A percentile compares a stretch with the other conserved stretches of the same genome.
Conservation (phyloP, 2,329 filamentous ascomycete genomes). For the Westerdykella aurantiaca region DNA sequence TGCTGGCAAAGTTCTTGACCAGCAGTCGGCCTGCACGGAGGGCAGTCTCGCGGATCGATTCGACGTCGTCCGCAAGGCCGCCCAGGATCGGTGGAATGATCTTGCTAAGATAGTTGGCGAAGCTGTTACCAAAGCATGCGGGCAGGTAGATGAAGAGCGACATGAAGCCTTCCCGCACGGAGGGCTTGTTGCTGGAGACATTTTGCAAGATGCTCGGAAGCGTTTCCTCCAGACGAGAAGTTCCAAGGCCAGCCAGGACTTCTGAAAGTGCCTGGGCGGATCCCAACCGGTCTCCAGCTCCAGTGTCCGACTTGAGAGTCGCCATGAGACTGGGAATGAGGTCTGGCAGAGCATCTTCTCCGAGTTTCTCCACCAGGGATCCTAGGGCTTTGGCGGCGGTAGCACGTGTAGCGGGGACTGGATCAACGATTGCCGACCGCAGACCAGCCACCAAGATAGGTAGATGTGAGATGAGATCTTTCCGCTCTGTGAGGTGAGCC, state of each 20-base stretch:
- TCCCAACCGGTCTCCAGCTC: conserved; percentile 89
- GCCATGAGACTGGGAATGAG: conserved; percentile 97
- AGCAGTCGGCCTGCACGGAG: conserved; percentile 86
- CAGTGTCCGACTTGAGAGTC: conserved; percentile 93
- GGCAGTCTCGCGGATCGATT: conserved; percentile 95
- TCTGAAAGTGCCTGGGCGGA: conserved; percentile 95
- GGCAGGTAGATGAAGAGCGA: conserved; percentile 98
- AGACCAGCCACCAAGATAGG: conserved; percentile 89
- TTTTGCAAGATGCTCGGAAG: conserved; percentile 95
- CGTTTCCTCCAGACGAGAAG: conserved; percentile 86
- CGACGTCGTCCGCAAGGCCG: conserved; percentile 90
- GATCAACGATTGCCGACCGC: conserved; percentile 84
- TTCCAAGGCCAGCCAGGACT: conserved; percentile 91
- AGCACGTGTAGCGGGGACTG: conserved; percentile 90
- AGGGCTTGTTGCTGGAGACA: conserved; percentile 80
- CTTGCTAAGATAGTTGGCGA: conserved; percentile 87
- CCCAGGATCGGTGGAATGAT: conserved; percentile 94
- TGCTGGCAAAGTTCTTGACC: conserved; percentile 96
- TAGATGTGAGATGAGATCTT: conserved; percentile 84
- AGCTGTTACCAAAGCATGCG: conserved; percentile 98
- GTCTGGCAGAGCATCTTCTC: conserved; percentile 92
- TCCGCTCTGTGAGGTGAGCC: conserved; percentile 92
- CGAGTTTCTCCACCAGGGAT: conserved; percentile 95
- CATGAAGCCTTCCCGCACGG: conserved; percentile 98
- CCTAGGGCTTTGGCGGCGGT: conserved; percentile 94